phyloP scores from a whole-genome alignment of 176 grass and related monocot species.

The Musa itinerans region DNA sequence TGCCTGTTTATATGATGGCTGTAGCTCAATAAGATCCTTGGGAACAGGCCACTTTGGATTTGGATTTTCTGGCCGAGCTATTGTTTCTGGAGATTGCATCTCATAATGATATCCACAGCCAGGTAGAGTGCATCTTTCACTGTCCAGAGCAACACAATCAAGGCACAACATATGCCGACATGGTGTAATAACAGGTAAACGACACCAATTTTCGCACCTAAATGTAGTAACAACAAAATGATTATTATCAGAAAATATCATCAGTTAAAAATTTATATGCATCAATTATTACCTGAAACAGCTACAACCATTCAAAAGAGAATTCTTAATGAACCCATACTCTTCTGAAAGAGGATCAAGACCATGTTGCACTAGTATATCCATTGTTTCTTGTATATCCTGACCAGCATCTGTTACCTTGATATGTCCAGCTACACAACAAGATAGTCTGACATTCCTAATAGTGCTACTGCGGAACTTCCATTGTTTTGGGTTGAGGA shows the following conservation, averaged over 20 bases:
- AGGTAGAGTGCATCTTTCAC: constrained; percentile 74
- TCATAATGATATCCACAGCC: constrained; percentile 70
- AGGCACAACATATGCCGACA: constrained; percentile 84
- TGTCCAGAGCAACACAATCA: constrained; percentile 86
- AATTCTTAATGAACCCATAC: constrained; percentile 56
- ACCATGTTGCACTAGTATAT: constrained; percentile 49
- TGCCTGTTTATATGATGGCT: constrained; percentile 96
- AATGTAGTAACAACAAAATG: constrained; percentile 14
- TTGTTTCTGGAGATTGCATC: constrained; percentile 88
- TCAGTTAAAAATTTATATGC: neutral
- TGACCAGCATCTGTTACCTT: constrained; percentile 85
- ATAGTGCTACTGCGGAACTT: constrained; percentile 81
- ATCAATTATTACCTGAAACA: constrained; percentile 67
- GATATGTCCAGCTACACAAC: constrained; percentile 91
- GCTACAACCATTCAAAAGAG: constrained; percentile 61
- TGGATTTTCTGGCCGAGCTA: constrained; percentile 79
- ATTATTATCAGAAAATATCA: neutral
- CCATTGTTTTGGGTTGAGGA: constrained; percentile 93
- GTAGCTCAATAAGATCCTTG: constrained; percentile 97
- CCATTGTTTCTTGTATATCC: constrained; percentile 95
- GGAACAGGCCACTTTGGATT: constrained; percentile 98
- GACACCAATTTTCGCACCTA: constrained; percentile 81
- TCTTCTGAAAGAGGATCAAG: constrained; percentile 88
- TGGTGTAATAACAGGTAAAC: constrained; percentile 87
- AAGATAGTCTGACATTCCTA: constrained; percentile 86